Evolutionary conservation across 2,329 filamentous ascomycete genomes (phyloP).

Genomic region (Arthroderma sp.): DNA sequence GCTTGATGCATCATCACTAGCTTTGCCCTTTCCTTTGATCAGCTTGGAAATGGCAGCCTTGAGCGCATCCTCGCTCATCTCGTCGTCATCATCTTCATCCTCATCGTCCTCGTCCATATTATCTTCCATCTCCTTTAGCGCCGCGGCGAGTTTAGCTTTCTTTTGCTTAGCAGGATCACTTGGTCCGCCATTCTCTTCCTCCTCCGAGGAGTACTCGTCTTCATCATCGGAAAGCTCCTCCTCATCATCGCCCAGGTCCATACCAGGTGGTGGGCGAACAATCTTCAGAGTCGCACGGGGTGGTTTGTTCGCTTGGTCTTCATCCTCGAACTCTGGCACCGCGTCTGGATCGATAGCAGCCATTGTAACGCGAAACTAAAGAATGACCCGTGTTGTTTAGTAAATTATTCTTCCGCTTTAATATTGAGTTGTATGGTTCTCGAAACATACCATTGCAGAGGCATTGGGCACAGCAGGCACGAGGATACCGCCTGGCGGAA

Average conservation of each 20-base stretch:
- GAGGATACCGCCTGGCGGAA: slow-evolving; percentile 71
- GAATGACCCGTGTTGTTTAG: neutral
- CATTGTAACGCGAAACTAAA: slow-evolving; percentile 93
- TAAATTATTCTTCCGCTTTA: slow-evolving; percentile 1
- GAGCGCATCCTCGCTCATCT: slow-evolving; percentile 52
- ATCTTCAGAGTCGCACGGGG: slow-evolving; percentile 83
- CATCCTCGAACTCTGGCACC: slow-evolving; percentile 51
- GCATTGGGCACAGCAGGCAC: slow-evolving; percentile 68
- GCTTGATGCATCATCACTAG: slow-evolving; percentile 51
- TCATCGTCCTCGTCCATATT: slow-evolving; percentile 45
- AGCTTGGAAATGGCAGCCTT: slow-evolving; percentile 40
- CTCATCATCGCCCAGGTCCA: slow-evolving; percentile 44
- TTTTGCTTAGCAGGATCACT: slow-evolving; percentile 84
- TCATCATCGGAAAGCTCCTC: slow-evolving; percentile 54
- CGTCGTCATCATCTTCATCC: slow-evolving; percentile 48
- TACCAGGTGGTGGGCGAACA: slow-evolving; percentile 54
- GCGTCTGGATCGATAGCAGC: slow-evolving; percentile 88
- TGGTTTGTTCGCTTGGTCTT: slow-evolving; percentile 46
- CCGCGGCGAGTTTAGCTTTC: slow-evolving; percentile 68
- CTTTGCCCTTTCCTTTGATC: slow-evolving; percentile 58
- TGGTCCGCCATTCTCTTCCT: slow-evolving; percentile 74
- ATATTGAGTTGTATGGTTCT: slow-evolving; percentile 16
- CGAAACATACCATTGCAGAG: slow-evolving; percentile 62
- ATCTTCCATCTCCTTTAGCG: slow-evolving; percentile 63
- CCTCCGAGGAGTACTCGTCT: slow-evolving; percentile 45